Evolutionary conservation across 129 eudicot species (phyloP).

Genomic region (Flaveria sonorensis): DNA sequence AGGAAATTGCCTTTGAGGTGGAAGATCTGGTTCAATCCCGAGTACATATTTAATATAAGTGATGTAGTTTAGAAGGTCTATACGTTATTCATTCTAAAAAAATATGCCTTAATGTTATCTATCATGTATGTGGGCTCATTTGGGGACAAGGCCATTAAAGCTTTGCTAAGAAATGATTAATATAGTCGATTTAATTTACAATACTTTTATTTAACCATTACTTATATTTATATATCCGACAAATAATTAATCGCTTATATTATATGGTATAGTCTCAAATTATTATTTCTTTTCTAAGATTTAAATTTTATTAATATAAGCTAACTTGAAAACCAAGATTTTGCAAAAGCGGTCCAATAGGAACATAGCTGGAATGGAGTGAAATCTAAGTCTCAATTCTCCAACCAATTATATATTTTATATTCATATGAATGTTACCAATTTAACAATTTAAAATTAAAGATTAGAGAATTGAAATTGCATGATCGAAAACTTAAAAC

Average conservation of each 20-base stretch:
- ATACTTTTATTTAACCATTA: background rate
- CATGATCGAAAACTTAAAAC: too few relatives aligned
- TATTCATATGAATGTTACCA: background rate
- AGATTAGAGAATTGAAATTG: background rate
- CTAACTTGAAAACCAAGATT: slow-evolving; percentile 27
- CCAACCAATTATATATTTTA: background rate
- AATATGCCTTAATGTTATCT: too few relatives aligned
- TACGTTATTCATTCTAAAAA: too few relatives aligned
- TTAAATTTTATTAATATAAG: background rate
- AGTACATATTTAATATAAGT: too few relatives aligned
- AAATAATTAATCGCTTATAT: background rate
- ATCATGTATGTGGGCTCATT: too few relatives aligned
- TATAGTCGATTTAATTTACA: background rate
- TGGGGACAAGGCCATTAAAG: too few relatives aligned
- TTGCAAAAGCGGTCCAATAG: background rate
- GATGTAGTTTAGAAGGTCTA: too few relatives aligned
- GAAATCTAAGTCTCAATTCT: slow-evolving; percentile 1
- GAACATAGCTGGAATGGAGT: slow-evolving; percentile 5
- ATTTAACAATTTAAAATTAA: too few relatives aligned
- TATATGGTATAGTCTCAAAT: background rate
- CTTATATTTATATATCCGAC: background rate
- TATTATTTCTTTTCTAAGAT: background rate
- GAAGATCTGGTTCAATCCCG: too few relatives aligned
- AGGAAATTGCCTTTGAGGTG: too few relatives aligned
- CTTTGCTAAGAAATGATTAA: background rate